Evolutionary conservation across 2,329 filamentous ascomycete species (phyloP).

Genomic region (Cladosporium sp.): DNA sequence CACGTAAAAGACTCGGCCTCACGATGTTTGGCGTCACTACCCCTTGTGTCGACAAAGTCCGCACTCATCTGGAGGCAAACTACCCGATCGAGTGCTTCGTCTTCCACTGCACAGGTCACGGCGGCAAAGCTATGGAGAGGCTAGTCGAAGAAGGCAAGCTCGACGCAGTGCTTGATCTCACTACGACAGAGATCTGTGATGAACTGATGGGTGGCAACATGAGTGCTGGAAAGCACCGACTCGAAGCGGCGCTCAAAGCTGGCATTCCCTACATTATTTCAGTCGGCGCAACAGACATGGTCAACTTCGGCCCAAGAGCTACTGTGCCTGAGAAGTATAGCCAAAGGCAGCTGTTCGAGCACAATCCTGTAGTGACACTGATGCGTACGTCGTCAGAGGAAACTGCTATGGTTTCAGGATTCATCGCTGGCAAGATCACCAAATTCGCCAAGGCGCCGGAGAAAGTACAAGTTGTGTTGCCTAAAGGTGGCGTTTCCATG

Average conservation of each 20-base stretch:
- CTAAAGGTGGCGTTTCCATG: slow-evolving; percentile 62
- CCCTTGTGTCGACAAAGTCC: slow-evolving; percentile 61
- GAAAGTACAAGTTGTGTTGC: slow-evolving; percentile 60
- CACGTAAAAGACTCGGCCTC: slow-evolving; percentile 59
- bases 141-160: slow-evolving; percentile 60
- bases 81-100: slow-evolving; percentile 61
- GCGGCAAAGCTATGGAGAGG: slow-evolving; percentile 69
- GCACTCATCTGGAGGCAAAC: slow-evolving; percentile 51
- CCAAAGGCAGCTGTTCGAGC: slow-evolving; percentile 59
- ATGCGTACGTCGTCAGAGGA: slow-evolving; percentile 66
- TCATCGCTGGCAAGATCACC: slow-evolving; percentile 58
- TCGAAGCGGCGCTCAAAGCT: slow-evolving; percentile 58
- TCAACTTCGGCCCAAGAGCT: slow-evolving; percentile 62
- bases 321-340: slow-evolving; percentile 60
- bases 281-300: slow-evolving; percentile 58
- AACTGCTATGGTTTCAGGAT: slow-evolving; percentile 55
- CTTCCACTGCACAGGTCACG: slow-evolving; percentile 71
- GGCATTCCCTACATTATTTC: slow-evolving; percentile 61
- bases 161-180: slow-evolving; percentile 70
- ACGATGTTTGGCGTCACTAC: slow-evolving; percentile 79
- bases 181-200: slow-evolving; percentile 70
- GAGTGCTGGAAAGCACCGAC: slow-evolving; percentile 58
- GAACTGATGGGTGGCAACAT: slow-evolving; percentile 64
- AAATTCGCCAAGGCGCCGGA: slow-evolving; percentile 42
- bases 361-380: slow-evolving; percentile 67